Evolutionary conservation across 2,329 filamentous ascomycete species (phyloP).

Genomic region (Pseudocercospora crystallina): DNA sequence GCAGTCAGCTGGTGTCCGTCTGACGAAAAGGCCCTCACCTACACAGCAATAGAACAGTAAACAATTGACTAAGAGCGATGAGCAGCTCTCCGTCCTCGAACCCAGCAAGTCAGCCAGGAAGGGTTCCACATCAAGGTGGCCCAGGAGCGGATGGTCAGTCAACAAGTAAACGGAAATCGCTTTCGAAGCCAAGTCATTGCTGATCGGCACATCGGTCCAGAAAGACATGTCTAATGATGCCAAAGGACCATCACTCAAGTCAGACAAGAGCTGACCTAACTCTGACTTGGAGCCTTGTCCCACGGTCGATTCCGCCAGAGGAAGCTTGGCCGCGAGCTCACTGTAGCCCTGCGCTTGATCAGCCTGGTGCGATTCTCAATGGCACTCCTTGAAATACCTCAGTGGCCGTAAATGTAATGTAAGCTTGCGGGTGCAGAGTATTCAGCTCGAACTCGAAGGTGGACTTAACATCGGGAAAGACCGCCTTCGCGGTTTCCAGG

Average conservation of each 20-base stretch:
- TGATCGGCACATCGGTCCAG: conserved; percentile 8
- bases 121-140: conserved; percentile 2
- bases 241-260: no score
- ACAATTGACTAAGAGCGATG: conserved; percentile 1
- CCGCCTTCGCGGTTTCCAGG: conserved; percentile 5
- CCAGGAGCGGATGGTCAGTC: conserved; percentile 5
- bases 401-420: conserved; percentile 1
- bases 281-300: no score
- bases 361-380: no score
- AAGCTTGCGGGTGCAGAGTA: conserved; percentile 2
- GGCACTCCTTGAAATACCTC: background rate
- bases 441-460: conserved; percentile 9
- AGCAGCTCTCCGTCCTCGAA: background rate
- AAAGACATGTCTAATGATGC: background rate
- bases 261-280: no score
- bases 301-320: no score
- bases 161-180: conserved; percentile 3
- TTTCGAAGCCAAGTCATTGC: background rate
- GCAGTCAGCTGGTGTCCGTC: background rate
- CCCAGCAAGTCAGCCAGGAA: conserved; percentile 1
- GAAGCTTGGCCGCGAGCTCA: no score
- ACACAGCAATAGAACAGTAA: conserved; percentile 9
- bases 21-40: background rate
- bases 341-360: no score
- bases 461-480: conserved; percentile 7